These are phyloP conservation scores for Phytophthora niederhauseri DNA, from an alignment of 352 stramenopile genomes.

Conservation along the genomic window DNA sequence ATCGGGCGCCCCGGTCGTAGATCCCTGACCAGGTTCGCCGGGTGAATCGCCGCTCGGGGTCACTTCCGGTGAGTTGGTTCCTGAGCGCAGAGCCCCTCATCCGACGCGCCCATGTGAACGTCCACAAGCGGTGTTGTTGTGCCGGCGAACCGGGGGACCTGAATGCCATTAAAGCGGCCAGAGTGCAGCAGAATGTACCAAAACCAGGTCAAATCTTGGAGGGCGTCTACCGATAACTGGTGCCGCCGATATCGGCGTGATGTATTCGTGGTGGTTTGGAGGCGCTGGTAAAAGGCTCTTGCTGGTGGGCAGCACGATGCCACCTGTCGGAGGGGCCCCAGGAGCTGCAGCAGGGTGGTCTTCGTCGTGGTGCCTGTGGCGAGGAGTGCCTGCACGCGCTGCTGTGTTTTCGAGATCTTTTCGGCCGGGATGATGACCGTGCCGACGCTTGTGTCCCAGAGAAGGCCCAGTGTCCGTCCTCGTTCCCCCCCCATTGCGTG, in stretches of 20 bases:
- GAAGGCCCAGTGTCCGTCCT: background rate
- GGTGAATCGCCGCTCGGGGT: too few species aligned
- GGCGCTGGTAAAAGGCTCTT: background rate
- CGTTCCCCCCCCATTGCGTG: background rate
- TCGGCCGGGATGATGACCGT: background rate
- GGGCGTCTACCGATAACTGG: background rate
- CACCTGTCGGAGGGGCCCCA: background rate
- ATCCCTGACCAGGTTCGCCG: too few species aligned
- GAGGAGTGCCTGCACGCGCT: background rate
- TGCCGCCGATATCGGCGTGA: too few species aligned
- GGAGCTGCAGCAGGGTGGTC: background rate
- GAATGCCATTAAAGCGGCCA: background rate
- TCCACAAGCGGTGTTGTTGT: background rate
- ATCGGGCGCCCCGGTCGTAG: too few species aligned
- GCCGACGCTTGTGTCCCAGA: background rate
- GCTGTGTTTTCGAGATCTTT: background rate
- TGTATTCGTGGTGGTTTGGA: background rate
- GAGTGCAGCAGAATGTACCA: background rate
- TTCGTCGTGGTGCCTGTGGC: background rate
- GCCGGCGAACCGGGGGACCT: background rate
- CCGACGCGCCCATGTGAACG: conserved; percentile 6
- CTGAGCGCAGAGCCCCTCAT: conserved; percentile 1
- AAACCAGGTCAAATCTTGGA: conserved; percentile 2
- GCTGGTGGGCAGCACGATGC: background rate
- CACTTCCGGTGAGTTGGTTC: background rate